Evolutionary conservation across 805 yeast species (phyloP).

Genomic region (Grigorovia humatica): DNA sequence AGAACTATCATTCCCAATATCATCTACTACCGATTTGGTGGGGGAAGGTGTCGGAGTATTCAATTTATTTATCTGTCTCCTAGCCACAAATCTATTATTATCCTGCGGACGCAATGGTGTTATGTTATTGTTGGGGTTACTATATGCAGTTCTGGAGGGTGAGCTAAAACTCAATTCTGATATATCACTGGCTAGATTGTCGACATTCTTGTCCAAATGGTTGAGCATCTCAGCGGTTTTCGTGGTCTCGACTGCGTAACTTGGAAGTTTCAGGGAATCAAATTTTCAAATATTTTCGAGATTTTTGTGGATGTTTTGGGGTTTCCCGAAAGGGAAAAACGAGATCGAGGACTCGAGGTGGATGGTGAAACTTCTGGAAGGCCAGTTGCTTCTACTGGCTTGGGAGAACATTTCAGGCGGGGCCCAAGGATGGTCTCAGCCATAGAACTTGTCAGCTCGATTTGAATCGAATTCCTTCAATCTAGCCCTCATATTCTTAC

Average conservation of each 20-base stretch:
- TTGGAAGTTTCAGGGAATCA: background rate
- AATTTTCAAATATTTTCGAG: background rate
- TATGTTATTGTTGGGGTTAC: background rate
- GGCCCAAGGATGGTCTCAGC: too few relatives aligned
- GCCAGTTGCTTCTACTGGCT: too few relatives aligned
- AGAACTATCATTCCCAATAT: constrained; percentile 19
- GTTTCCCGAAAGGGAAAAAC: background rate
- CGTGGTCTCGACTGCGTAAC: background rate
- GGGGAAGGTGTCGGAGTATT: constrained; percentile 23
- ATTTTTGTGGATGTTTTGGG: background rate
- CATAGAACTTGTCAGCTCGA: background rate
- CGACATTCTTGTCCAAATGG: constrained; percentile 24
- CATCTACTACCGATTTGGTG: constrained; percentile 19
- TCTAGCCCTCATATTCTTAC: constrained; percentile 50
- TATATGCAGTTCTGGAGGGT: constrained; percentile 1
- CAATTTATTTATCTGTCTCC: background rate
- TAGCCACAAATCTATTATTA: background rate
- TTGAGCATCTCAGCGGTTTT: constrained; percentile 12
- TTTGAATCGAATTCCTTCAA: constrained; percentile 14
- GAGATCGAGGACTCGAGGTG: background rate
- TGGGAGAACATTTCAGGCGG: too few relatives aligned
- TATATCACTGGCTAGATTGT: constrained; percentile 28
- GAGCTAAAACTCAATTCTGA: constrained; percentile 25
- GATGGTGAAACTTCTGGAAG: background rate
- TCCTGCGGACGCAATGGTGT: constrained; percentile 17